These are phyloP conservation scores for Rhodosporidiobolus odoratus DNA, from an alignment of 768 basidiomycete species.

Conservation along the genomic window DNA sequence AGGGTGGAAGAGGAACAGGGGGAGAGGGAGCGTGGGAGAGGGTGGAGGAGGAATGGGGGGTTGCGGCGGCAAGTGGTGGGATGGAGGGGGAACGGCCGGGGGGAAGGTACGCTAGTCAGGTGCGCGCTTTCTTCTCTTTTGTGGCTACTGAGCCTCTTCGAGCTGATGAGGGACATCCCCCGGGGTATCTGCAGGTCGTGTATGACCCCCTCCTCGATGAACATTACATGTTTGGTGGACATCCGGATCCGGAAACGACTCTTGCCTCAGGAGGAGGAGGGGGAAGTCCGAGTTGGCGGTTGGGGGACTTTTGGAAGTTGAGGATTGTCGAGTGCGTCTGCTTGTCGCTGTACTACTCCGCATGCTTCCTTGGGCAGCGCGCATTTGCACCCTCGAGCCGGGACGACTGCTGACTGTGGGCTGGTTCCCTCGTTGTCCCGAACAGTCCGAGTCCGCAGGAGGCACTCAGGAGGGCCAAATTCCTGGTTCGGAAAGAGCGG, in stretches of 20 bases:
- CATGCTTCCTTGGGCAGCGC: not conserved
- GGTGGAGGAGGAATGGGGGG: not conserved
- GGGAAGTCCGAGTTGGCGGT: not conserved
- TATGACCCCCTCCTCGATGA: conserved; percentile 28
- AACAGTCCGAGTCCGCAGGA: conserved; percentile 34
- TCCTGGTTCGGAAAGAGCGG: conserved; percentile 39
- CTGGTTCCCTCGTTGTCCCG: too few relatives aligned
- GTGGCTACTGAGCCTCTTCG: not conserved
- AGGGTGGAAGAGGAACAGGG: not conserved
- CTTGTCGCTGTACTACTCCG: too few relatives aligned
- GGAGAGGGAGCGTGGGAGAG: not conserved
- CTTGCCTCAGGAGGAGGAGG: not conserved
- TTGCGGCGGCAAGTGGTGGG: conserved; percentile 1
- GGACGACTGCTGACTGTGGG: too few relatives aligned
- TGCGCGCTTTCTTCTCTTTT: not conserved
- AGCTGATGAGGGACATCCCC: not conserved
- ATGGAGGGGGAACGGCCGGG: not conserved
- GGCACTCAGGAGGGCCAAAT: conserved; percentile 34
- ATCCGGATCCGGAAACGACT: not conserved
- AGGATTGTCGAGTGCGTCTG: conserved; percentile 28
- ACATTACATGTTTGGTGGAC: conserved; percentile 36
- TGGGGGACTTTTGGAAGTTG: conserved; percentile 33
- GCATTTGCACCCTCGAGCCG: not conserved
- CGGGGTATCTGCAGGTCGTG: conserved; percentile 1
- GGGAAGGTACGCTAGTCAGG: conserved; percentile 30